Conservation (phyloP, 23 red algal genomes). For the Gracilaria domingensis region DNA sequence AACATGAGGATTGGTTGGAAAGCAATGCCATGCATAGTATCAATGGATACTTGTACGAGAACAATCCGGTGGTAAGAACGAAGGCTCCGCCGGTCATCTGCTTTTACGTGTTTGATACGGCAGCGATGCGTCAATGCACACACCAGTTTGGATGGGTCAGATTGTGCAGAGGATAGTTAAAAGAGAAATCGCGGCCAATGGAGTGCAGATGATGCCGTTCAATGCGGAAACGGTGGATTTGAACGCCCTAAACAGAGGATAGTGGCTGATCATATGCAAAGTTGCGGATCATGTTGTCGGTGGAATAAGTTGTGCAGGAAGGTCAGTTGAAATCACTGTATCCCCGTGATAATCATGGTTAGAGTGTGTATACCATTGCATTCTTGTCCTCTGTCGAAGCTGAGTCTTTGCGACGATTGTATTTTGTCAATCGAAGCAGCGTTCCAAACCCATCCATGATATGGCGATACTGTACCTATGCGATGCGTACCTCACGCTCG, state of each 20-base stretch:
- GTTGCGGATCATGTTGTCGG: slow-evolving; percentile 59
- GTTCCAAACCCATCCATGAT: too few species aligned
- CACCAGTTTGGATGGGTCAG: slow-evolving; percentile 46
- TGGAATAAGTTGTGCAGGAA: slow-evolving; percentile 38
- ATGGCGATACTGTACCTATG: background rate
- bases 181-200: slow-evolving; percentile 25
- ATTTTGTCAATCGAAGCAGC: too few species aligned
- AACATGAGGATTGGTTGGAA: slow-evolving; percentile 43
- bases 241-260: background rate
- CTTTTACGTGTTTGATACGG: slow-evolving; percentile 59
- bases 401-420: too few species aligned
- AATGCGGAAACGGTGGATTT: slow-evolving; percentile 46
- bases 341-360: too few species aligned
- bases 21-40: slow-evolving; percentile 49
- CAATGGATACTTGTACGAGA: slow-evolving; percentile 48
- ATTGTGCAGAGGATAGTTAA: slow-evolving; percentile 12
- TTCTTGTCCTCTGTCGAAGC: too few species aligned
- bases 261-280: slow-evolving; percentile 28
- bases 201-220: slow-evolving; percentile 35
- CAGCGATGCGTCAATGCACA: slow-evolving; percentile 59
- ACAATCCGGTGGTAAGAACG: background rate
- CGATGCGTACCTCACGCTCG: background rate
- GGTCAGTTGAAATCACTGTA: slow-evolving; percentile 23
- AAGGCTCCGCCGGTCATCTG: background rate
- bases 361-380: too few species aligned